Evolutionary conservation across 495 filamentous ascomycete genomes (phyloP).

Genomic region (Aspergillus leporis): DNA sequence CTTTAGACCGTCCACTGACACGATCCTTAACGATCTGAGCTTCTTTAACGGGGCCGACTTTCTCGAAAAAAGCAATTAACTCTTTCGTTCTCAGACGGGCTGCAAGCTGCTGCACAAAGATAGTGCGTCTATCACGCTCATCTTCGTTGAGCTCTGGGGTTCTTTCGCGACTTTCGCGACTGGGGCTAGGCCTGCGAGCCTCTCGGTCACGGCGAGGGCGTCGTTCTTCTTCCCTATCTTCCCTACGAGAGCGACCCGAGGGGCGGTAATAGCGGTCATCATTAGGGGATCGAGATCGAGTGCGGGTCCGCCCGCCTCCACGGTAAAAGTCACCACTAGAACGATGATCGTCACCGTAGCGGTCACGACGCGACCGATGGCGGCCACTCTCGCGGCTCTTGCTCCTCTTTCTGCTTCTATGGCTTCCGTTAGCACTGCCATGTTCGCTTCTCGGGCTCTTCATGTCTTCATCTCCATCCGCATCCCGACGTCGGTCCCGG

Average conservation of each 20-base stretch:
- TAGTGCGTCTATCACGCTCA: constrained; percentile 92
- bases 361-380: constrained; percentile 77
- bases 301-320: constrained; percentile 66
- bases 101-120: constrained; percentile 97
- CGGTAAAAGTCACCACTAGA: constrained; percentile 74
- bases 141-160: constrained; percentile 79
- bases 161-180: constrained; percentile 52
- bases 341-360: constrained; percentile 65
- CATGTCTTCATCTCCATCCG: constrained; percentile 66
- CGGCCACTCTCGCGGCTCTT: constrained; percentile 78
- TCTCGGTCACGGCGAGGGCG: constrained; percentile 57
- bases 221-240: constrained; percentile 53
- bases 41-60: constrained; percentile 93
- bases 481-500: constrained; percentile 52
- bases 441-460: constrained; percentile 75
- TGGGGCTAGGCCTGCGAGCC: constrained; percentile 53
- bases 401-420: constrained; percentile 81
- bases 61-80: constrained; percentile 93
- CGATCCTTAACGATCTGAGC: constrained; percentile 99
- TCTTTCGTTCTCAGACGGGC: constrained; percentile 90
- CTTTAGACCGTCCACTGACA: constrained; percentile 95
- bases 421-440: constrained; percentile 77
- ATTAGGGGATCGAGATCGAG: constrained; percentile 74
- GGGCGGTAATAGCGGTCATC: constrained; percentile 77
- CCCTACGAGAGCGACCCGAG: constrained; percentile 55